phyloP scores from a whole-genome alignment of 345 rosid genomes.

The Gossypium rotundifolium region DNA sequence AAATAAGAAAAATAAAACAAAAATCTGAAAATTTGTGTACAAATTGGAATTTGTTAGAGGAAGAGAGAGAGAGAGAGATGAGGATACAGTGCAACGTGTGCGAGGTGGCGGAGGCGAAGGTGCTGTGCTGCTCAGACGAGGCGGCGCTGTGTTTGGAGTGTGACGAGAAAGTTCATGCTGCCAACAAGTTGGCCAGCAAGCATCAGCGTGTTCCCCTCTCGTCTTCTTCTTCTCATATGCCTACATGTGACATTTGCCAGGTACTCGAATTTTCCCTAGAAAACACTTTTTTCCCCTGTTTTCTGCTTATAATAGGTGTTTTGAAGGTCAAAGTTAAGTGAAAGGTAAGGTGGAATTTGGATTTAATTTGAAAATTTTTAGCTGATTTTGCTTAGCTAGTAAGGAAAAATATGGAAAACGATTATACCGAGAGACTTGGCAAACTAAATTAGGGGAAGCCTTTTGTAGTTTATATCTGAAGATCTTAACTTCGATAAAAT shows the following conservation, averaged over 20 bases:
- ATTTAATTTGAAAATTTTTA: background rate
- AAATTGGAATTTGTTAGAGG: background rate
- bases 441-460: background rate
- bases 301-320: background rate
- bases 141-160: conserved; percentile 92
- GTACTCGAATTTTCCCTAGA: conserved; percentile 19
- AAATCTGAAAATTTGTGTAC: background rate
- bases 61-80: conserved; percentile 33
- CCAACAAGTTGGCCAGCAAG: conserved; percentile 93
- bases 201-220: conserved; percentile 88
- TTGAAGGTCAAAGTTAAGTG: background rate
- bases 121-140: conserved; percentile 96
- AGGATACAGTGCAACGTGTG: conserved; percentile 98
- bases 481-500: background rate
- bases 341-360: background rate
- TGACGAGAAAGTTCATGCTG: conserved; percentile 86
- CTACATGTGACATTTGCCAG: conserved; percentile 96
- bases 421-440: background rate
- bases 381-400: background rate
- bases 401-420: background rate
- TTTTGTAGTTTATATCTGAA: background rate
- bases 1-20: background rate
- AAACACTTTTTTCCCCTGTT: background rate
- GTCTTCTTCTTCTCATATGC: conserved; percentile 48
- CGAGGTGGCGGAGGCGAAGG: conserved; percentile 85